Evolutionary conservation across 2,329 filamentous ascomycete genomes (phyloP).

Genomic region (Alternaria infectoria): DNA sequence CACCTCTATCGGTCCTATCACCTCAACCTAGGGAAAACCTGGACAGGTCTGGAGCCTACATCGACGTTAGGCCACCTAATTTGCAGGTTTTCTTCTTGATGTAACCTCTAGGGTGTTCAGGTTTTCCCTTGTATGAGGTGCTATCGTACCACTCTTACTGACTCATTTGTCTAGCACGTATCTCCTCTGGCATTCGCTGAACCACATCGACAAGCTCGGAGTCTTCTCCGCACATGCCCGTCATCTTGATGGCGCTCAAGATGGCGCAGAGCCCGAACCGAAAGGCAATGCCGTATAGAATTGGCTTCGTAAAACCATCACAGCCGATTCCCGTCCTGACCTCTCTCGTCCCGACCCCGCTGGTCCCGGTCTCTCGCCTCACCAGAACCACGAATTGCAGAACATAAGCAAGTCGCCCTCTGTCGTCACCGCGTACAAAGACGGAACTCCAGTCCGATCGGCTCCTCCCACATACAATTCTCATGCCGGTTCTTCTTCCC

Average conservation of each 20-base stretch:
- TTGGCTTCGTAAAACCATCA: not conserved
- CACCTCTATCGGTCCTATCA: not conserved
- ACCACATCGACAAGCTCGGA: conserved; percentile 48
- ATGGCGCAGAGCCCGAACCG: not conserved
- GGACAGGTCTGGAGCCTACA: not conserved
- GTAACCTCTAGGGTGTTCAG: not conserved
- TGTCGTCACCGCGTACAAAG: not conserved
- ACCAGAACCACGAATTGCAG: not conserved
- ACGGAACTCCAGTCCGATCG: not conserved
- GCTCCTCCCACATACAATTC: not conserved
- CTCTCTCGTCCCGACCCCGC: not conserved
- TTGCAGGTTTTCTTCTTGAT: not conserved
- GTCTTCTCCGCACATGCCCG: conserved; percentile 49
- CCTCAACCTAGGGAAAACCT: not conserved
- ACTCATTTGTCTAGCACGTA: conserved; percentile 37
- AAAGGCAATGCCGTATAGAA: not conserved
- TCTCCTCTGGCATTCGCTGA: conserved; percentile 48
- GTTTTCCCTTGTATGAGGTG: not conserved
- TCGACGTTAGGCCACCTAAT: not conserved
- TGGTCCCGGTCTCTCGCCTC: too few relatives aligned
- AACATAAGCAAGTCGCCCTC: not conserved
- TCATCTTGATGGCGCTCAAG: not conserved
- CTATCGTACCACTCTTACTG: not conserved
- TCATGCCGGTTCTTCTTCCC: not conserved
- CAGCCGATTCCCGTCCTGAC: not conserved